A percentile compares a stretch with the other conserved stretches of the same genome.
phyloP scores from a whole-genome alignment of 148 eudicot species.

The Drosera capensis region DNA sequence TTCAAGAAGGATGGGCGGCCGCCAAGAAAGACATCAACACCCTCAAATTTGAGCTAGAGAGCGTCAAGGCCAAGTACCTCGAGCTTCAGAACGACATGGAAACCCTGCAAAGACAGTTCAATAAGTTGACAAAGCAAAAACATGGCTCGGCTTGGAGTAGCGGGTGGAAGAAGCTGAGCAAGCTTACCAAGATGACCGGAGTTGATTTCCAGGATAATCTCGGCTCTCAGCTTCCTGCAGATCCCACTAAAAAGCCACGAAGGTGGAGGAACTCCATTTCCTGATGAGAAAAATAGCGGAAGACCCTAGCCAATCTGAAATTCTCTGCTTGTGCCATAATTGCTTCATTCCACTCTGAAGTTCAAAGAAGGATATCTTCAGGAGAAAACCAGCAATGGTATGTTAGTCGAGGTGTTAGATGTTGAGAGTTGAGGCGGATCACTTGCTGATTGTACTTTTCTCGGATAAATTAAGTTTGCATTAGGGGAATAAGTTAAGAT shows the following conservation, averaged over 20 bases:
- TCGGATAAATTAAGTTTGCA: no score
- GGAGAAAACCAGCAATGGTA: no score
- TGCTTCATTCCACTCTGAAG: no score
- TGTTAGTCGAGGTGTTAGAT: no score
- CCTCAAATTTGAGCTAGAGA: constrained; percentile 79
- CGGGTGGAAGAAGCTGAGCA: constrained; percentile 94
- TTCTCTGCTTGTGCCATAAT: no score
- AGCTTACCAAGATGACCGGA: constrained; percentile 16
- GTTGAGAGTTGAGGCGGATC: no score
- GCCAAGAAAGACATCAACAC: constrained; percentile 90
- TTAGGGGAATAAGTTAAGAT: no score
- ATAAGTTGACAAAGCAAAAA: constrained; percentile 56
- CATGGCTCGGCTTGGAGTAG: constrained; percentile 50
- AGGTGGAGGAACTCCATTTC: constrained; percentile 2
- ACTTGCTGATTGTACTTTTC: no score
- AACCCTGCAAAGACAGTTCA: constrained; percentile 56
- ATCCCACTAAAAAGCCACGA: background rate
- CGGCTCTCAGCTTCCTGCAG: background rate
- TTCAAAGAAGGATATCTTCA: no score
- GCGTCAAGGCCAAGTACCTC: constrained; percentile 54
- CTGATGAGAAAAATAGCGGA: no score
- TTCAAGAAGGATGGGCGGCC: constrained; percentile 87
- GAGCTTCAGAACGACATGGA: constrained; percentile 80
- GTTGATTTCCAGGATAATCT: background rate
- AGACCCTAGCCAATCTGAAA: no score